A percentile compares a stretch with the other conserved stretches of the same genome.
phyloP scores from a whole-genome alignment of 306 rosid genomes.

The Acmispon strigosus region DNA sequence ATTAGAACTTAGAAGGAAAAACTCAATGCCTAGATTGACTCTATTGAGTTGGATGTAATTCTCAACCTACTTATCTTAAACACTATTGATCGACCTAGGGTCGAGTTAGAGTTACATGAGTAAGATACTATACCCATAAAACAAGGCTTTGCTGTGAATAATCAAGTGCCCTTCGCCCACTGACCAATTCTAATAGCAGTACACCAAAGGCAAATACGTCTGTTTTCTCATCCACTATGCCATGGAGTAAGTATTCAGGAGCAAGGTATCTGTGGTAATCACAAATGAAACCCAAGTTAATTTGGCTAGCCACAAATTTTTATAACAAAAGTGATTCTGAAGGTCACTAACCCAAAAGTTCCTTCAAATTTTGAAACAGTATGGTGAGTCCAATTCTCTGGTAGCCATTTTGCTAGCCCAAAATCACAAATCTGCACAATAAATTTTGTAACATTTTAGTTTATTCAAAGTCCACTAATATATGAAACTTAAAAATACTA shows the following conservation, averaged over 20 bases:
- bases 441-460: neutral
- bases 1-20: neutral
- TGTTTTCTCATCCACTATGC: slow-evolving; percentile 94
- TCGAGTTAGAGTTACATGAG: neutral
- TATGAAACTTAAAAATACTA: neutral
- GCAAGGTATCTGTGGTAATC: slow-evolving; percentile 67
- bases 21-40: neutral
- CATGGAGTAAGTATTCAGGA: slow-evolving; percentile 86
- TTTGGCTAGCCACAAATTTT: neutral
- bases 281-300: neutral
- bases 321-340: slow-evolving; percentile 4
- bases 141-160: slow-evolving; percentile 95
- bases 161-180: slow-evolving; percentile 91
- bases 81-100: no score
- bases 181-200: slow-evolving; percentile 71
- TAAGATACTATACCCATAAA: slow-evolving; percentile 60
- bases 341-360: slow-evolving; percentile 78
- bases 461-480: neutral
- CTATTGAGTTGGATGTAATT: no score
- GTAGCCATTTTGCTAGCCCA: slow-evolving; percentile 97
- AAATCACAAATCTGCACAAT: slow-evolving; percentile 80
- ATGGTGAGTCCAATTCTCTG: slow-evolving; percentile 93
- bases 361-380: slow-evolving; percentile 84
- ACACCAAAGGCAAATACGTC: slow-evolving; percentile 95
- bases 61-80: no score